Percentiles rank a stretch among this genome's conserved stretches.
These are phyloP conservation scores for Chlamydomonas applanata DNA, from an alignment of 139 green algal species.

Conservation along the genomic window DNA sequence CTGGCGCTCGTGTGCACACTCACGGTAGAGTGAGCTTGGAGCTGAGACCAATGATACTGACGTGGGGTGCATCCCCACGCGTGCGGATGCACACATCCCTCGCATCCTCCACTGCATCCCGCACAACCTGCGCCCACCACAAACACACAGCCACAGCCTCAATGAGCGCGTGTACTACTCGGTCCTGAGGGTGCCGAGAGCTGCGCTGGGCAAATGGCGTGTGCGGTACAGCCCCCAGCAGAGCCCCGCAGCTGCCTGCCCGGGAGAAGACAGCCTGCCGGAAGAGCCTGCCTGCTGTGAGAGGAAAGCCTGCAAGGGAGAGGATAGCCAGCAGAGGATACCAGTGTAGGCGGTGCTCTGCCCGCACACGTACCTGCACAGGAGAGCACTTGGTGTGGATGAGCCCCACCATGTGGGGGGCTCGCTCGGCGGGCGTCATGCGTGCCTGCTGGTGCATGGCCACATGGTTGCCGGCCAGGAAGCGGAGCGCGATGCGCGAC, in stretches of 20 bases:
- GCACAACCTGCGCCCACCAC: slow-evolving; percentile 16
- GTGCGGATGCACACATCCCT: slow-evolving; percentile 88
- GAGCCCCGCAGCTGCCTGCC: too few relatives aligned
- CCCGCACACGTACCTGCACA: slow-evolving; percentile 20
- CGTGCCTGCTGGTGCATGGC: slow-evolving; percentile 72
- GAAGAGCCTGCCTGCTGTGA: too few relatives aligned
- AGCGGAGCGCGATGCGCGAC: slow-evolving; percentile 93
- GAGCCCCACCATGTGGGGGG: slow-evolving; percentile 76
- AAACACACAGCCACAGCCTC: too few relatives aligned
- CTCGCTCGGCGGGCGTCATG: slow-evolving; percentile 7
- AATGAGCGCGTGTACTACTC: too few relatives aligned
- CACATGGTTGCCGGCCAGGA: slow-evolving; percentile 92
- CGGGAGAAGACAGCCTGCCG: too few relatives aligned
- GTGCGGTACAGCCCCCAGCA: too few relatives aligned
- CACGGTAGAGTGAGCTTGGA: slow-evolving; percentile 88
- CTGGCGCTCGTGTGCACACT: slow-evolving; percentile 64
- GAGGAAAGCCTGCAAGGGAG: too few relatives aligned
- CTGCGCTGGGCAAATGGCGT: too few relatives aligned
- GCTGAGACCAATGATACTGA: slow-evolving; percentile 50
- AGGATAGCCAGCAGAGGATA: too few relatives aligned
- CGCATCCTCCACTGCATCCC: slow-evolving; percentile 89
- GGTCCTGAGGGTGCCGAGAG: too few relatives aligned
- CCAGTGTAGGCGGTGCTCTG: too few relatives aligned
- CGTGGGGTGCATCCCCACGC: slow-evolving; percentile 56
- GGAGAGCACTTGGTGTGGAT: slow-evolving; percentile 84